Percentiles rank a stretch among this genome's conserved stretches.
Evolutionary conservation across 768 basidiomycete genomes (phyloP).

Genomic region (Rickenella mellea): DNA sequence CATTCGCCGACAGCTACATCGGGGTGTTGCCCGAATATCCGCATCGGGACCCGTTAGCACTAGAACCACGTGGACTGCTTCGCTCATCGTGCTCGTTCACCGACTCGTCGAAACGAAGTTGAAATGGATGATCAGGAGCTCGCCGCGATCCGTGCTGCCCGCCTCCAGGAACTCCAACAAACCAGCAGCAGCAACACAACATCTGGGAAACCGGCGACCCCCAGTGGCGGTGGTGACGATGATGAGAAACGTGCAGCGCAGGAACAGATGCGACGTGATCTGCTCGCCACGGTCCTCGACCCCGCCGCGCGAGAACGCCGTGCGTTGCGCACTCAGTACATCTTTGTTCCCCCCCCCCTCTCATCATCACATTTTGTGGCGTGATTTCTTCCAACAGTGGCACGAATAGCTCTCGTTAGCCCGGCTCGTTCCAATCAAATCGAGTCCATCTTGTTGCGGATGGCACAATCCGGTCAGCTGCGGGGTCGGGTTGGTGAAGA

Average conservation of each 20-base stretch:
- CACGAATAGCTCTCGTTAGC: conserved; percentile 81
- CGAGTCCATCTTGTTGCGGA: conserved; percentile 65
- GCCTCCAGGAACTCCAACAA: conserved; percentile 30
- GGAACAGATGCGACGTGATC: conserved; percentile 66
- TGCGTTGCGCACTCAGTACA: conserved; percentile 22
- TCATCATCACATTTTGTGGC: conserved; percentile 1
- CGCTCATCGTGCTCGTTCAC: no score
- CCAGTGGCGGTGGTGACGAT: conserved; percentile 31
- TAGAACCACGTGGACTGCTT: no score
- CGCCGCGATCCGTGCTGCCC: conserved; percentile 34
- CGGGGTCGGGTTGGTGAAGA: conserved; percentile 67
- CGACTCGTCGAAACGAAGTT: no score
- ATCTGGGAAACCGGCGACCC: conserved; percentile 2
- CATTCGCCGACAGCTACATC: no score
- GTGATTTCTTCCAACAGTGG: conserved; percentile 37
- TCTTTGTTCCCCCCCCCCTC: not conserved
- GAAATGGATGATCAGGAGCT: conserved; percentile 27
- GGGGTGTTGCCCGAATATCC: no score
- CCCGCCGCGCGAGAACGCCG: conserved; percentile 72
- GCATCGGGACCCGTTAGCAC: no score
- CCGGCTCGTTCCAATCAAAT: conserved; percentile 75
- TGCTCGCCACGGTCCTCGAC: conserved; percentile 73
- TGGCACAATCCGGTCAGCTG: conserved; percentile 79
- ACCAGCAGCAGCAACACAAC: conserved; percentile 9
- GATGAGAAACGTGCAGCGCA: conserved; percentile 51